phyloP scores from a whole-genome alignment of 2,329 filamentous ascomycete species.

The Colletotrichum lini region DNA sequence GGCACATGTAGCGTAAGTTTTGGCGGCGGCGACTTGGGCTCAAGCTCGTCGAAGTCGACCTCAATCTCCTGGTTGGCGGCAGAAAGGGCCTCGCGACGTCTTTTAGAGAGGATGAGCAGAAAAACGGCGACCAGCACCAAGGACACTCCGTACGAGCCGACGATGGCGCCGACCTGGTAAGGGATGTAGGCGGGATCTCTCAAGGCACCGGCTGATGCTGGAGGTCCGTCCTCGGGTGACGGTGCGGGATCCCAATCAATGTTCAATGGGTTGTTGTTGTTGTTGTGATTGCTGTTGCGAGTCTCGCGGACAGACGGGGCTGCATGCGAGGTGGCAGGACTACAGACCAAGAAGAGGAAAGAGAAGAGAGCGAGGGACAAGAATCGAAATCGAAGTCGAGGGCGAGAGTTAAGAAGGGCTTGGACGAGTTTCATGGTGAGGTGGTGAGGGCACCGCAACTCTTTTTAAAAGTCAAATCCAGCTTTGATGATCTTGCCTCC shows the following conservation, averaged over 20 bases:
- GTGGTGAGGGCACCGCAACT: constrained; percentile 51
- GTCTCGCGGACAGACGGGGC: constrained; percentile 46
- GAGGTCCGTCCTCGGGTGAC: constrained; percentile 72
- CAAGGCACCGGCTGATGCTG: constrained; percentile 70
- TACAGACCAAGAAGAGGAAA: constrained; percentile 48
- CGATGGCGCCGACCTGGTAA: constrained; percentile 85
- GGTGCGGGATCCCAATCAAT: constrained; percentile 72
- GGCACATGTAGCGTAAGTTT: constrained; percentile 44
- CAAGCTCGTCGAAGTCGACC: constrained; percentile 49
- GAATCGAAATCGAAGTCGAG: constrained; percentile 44
- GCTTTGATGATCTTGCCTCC: constrained; percentile 58
- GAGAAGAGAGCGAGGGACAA: constrained; percentile 41
- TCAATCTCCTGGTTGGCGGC: constrained; percentile 68
- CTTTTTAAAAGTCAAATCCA: constrained; percentile 48
- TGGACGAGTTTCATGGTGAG: constrained; percentile 59
- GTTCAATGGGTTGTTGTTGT: constrained; percentile 54
- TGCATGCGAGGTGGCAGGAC: constrained; percentile 48
- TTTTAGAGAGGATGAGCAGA: constrained; percentile 73
- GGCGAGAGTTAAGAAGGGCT: constrained; percentile 49
- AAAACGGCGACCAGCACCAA: constrained; percentile 80
- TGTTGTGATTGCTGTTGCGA: constrained; percentile 47
- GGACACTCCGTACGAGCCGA: constrained; percentile 85
- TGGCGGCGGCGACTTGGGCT: constrained; percentile 46
- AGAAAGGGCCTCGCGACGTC: constrained; percentile 65
- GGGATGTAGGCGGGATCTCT: constrained; percentile 75